phyloP scores from a whole-genome alignment of 2,329 filamentous ascomycete species.

The Zymoseptoria crescenta region DNA sequence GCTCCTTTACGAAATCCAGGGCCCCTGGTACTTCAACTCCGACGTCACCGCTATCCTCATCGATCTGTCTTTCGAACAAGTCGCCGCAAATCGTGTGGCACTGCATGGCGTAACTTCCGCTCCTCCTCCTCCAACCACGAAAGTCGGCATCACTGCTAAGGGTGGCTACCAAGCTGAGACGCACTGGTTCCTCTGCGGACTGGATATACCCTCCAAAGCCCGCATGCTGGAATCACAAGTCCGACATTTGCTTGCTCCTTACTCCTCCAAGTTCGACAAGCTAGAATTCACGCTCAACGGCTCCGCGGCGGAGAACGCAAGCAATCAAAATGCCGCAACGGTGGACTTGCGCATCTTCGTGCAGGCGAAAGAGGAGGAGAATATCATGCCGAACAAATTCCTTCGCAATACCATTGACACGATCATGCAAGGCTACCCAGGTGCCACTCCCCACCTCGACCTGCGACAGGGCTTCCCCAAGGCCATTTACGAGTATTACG shows the following conservation, averaged over 20 bases:
- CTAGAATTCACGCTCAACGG: constrained; percentile 36
- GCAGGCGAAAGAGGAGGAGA: constrained; percentile 23
- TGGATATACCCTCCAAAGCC: constrained; percentile 40
- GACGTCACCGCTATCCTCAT: constrained; percentile 49
- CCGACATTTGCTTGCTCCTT: constrained; percentile 33
- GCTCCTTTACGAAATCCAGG: constrained; percentile 49
- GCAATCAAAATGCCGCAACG: constrained; percentile 40
- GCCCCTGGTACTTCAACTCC: constrained; percentile 50
- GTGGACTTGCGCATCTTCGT: constrained; percentile 40
- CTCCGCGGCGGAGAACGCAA: constrained; percentile 37
- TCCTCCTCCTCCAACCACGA: constrained; percentile 45
- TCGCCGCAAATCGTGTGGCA: constrained; percentile 43
- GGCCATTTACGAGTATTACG: constrained; percentile 37
- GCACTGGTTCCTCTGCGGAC: constrained; percentile 38
- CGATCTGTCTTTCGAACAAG: constrained; percentile 46
- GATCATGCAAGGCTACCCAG: constrained; percentile 35
- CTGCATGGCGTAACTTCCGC: constrained; percentile 38
- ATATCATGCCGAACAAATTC: constrained; percentile 25
- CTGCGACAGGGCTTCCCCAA: constrained; percentile 35
- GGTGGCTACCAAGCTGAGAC: constrained; percentile 43
- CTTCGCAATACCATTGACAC: constrained; percentile 35
- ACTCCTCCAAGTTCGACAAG: constrained; percentile 30
- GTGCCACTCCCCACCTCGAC: constrained; percentile 27
- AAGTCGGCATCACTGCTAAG: constrained; percentile 41
- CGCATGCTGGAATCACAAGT: constrained; percentile 40